Base-by-base conservation (phyloP, 139 green algal species). In the Penium margaritaceum region DNA sequence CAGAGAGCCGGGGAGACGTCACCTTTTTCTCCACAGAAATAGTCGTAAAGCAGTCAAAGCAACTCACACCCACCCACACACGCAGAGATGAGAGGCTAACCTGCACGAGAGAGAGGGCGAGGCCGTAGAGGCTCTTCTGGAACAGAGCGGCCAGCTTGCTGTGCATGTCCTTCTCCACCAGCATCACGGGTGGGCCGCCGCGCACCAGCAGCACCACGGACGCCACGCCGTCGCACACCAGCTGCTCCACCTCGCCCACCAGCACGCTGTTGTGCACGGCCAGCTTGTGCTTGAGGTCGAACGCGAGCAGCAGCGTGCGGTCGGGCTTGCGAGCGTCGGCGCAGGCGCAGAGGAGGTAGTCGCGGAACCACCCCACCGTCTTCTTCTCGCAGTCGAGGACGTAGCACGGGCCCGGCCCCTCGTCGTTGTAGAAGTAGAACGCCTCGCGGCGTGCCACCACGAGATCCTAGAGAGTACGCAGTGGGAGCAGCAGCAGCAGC, bases 231-330 rank as follows among this genome's bases (percentile, higher is more conserved):
- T 84, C 75, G 35, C 27, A 60, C 47, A 84, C 14, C 21, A 84
- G 29, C 43, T 84, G 58, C 7, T 5, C 27, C 34, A 84, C 75
- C 39, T 67, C 75, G 19, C 72, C 72, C 12, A 9, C n/a, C 35
- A 77, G 12, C 3, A 5, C 29, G 5, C 29, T 66, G 24, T 17
- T 64, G 27, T 67, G 78, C 37, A 84, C 85, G 37, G 91, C 72
- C 64, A 95, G 74, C 81, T 95, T 92, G 80, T 90, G 89, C 30
- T 86, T 85, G 34, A 91, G 69, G 75, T 95, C 89, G 30, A 87
- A 86, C 35, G 87, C 77, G 41, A 88, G 61, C 67, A 68, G 33
- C 63, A 66, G 19, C 19, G 3, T 35, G 27, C 33, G 33, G 27
- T 69, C 41, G 5, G 36, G 27, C 35, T 68, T 75, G 7, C 17